These are phyloP conservation scores for Misopates orontium DNA, from an alignment of 257 asterid species.

Conservation along the genomic window DNA sequence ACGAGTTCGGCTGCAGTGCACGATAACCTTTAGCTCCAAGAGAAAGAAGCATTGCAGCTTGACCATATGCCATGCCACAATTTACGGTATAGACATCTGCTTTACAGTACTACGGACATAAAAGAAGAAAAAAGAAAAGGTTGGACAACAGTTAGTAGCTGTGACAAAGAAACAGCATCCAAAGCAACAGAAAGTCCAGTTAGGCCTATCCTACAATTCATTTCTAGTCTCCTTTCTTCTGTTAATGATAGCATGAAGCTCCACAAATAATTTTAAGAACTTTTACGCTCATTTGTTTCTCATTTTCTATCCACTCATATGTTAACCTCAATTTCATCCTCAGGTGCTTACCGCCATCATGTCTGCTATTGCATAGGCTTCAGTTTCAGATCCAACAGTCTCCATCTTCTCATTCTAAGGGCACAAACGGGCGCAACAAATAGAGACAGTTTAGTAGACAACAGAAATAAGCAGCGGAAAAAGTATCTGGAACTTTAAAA, in stretches of 20 bases:
- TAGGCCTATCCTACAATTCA: neutral
- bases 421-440: constrained; percentile 20
- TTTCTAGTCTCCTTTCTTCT: neutral
- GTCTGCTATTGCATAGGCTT: constrained; percentile 89
- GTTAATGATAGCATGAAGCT: neutral
- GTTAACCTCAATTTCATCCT: neutral
- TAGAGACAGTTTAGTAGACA: constrained; percentile 1
- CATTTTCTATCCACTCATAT: neutral
- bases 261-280: neutral
- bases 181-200: neutral
- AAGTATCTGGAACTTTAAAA: neutral
- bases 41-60: constrained; percentile 93
- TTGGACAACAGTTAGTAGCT: constrained; percentile 18
- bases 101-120: constrained; percentile 56
- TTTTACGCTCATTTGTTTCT: constrained; percentile 14
- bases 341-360: constrained; percentile 69
- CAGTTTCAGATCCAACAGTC: constrained; percentile 89
- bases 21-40: constrained; percentile 85
- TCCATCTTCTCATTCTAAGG: constrained; percentile 71
- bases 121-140: neutral
- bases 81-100: constrained; percentile 82
- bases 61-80: constrained; percentile 84
- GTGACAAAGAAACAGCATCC: constrained; percentile 6
- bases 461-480: neutral
- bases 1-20: constrained; percentile 66